Base-by-base conservation (phyloP, 495 filamentous ascomycete genomes). In the Xylaria palmicola region DNA sequence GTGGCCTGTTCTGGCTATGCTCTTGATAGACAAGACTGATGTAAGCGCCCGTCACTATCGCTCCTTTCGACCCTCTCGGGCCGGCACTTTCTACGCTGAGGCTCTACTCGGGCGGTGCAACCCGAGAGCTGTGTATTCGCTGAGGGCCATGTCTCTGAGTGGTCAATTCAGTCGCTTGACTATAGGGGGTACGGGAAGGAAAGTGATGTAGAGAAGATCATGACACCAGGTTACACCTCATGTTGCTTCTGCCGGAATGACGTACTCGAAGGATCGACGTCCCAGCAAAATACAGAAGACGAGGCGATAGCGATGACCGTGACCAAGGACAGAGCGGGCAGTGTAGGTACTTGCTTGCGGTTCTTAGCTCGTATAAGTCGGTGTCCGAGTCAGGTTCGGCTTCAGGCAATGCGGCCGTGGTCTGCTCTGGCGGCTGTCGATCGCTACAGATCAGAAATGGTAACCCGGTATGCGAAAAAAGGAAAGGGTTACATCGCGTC, bases 401-500 rank as follows among this genome's bases (percentile, higher is more conserved):
- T n/a, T 56, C 40, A 32, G 39, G 53, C 24, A n/a, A 56, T 12
- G 17, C 17, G 30, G 29, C 17, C 7, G 13, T 29, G 41, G 29
- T 17, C 41, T 43, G 5, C 40, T 17, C 40, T 43, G 5, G 7
- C 40, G 20, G 30, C 40, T 37, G 40, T 36, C 29, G 55, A 48
- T 57, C 39, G 24, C 54, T 12, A 9, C 8, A 36, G 24, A 19
- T 17, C 12, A 48, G n/a, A 37, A 30, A 36, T 24, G 53, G n/a
- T 24, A 34, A 53, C 10, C 56, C 56, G 44, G 45, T 20, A 59
- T 50, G 56, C 56, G 57, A 60, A 45, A 26, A 26, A 27, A 20
- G 37, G 57, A 26, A 27, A 20, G 37, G 57, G 57, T 60, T 60
- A 17, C 47, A 52, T 52, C 37, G 37, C 57, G 57, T 48, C 57